phyloP scores from a whole-genome alignment of 352 stramenopile genomes.

The Pythium sp. region DNA sequence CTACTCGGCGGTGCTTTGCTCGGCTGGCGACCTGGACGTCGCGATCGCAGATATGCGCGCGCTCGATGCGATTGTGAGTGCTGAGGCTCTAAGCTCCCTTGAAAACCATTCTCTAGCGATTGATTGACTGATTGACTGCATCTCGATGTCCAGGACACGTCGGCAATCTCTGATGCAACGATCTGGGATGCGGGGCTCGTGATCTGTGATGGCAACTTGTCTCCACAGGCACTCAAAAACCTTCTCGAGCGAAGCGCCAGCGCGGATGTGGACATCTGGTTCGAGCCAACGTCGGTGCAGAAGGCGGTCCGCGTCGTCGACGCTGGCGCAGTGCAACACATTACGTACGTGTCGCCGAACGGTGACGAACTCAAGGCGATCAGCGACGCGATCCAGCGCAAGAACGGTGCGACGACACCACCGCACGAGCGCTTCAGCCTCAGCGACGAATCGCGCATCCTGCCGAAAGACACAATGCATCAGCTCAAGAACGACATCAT shows the following conservation, averaged over 20 bases:
- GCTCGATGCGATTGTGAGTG: conserved; percentile 71
- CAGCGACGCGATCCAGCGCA: conserved; percentile 50
- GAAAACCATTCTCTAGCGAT: neutral
- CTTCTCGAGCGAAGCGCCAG: conserved; percentile 45
- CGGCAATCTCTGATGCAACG: conserved; percentile 34
- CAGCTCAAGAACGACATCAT: conserved; percentile 70
- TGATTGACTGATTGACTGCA: neutral
- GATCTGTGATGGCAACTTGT: conserved; percentile 79
- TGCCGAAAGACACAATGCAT: conserved; percentile 41
- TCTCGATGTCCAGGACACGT: conserved; percentile 32
- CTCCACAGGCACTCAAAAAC: conserved; percentile 34
- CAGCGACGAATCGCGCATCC: conserved; percentile 39
- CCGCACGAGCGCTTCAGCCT: conserved; percentile 52
- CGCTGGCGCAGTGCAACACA: conserved; percentile 34
- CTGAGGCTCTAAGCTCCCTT: neutral
- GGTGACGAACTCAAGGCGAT: conserved; percentile 72
- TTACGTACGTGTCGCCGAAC: conserved; percentile 81
- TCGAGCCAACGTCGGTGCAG: conserved; percentile 84
- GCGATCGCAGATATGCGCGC: conserved; percentile 87
- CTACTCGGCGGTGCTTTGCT: conserved; percentile 82
- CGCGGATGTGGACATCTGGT: conserved; percentile 57
- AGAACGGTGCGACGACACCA: conserved; percentile 17
- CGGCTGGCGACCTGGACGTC: conserved; percentile 74
- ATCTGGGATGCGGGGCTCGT: conserved; percentile 57
- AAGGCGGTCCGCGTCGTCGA: conserved; percentile 72